Conservation (phyloP, 192 early-diverging fungal genomes). For the Backusella australiensis region DNA sequence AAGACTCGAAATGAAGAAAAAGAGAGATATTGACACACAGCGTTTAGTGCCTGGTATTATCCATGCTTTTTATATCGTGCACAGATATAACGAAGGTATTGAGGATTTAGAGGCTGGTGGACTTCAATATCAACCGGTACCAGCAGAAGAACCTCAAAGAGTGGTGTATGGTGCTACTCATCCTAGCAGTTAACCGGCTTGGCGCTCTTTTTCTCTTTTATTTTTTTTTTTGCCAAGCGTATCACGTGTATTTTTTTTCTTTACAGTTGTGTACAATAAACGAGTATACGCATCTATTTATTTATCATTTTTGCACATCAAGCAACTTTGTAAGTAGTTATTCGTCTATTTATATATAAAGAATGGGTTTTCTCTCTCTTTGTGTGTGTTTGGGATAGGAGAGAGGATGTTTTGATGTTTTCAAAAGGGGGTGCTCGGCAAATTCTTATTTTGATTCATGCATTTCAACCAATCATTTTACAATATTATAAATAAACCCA, state of each 20-base stretch:
- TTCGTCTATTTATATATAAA: no score
- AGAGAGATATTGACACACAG: not conserved
- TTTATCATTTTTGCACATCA: not conserved
- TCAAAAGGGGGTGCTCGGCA: not conserved
- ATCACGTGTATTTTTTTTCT: not conserved
- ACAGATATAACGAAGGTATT: slow-evolving; percentile 40
- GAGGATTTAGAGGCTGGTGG: slow-evolving; percentile 33
- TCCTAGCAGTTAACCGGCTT: not conserved
- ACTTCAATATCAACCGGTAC: slow-evolving; percentile 28
- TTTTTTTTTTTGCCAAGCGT: not conserved
- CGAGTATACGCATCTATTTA: not conserved
- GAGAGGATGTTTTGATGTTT: not conserved
- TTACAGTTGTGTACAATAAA: not conserved
- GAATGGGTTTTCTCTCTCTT: no score
- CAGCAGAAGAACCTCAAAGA: slow-evolving; percentile 14
- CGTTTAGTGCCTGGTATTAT: slow-evolving; percentile 55
- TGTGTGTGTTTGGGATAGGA: no score
- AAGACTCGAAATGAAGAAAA: no score
- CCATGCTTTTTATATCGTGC: slow-evolving; percentile 61
- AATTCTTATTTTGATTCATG: not conserved
- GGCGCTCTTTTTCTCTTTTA: not conserved
- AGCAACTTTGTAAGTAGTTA: no score
- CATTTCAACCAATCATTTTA: not conserved
- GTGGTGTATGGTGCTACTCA: slow-evolving; percentile 32
- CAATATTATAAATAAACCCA: not conserved